Conservation (phyloP, 495 filamentous ascomycete genomes). For the Tuber aestivum region DNA sequence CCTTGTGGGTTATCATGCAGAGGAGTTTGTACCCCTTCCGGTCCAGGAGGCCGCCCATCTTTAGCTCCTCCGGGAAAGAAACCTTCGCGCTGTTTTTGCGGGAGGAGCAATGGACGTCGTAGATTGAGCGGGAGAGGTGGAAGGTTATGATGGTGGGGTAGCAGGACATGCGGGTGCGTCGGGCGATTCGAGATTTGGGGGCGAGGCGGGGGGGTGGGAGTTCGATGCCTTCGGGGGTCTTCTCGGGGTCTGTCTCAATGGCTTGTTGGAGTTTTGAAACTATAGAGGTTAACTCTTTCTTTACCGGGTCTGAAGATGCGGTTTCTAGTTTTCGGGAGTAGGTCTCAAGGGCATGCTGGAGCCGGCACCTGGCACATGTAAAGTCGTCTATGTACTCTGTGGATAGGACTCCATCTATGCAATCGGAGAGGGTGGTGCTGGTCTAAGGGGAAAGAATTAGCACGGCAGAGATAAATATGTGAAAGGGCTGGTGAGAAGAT, state of each 20-base stretch:
- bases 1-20: slow-evolving; percentile 86
- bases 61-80: slow-evolving; percentile 75
- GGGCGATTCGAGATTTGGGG: slow-evolving; percentile 76
- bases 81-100: slow-evolving; percentile 94
- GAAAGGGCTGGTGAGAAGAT: slow-evolving; percentile 48
- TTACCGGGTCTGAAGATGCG: slow-evolving; percentile 45
- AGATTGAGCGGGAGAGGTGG: slow-evolving; percentile 89
- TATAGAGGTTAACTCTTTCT: slow-evolving; percentile 51
- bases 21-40: slow-evolving; percentile 77
- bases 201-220: slow-evolving; percentile 68
- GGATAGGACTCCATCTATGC: slow-evolving; percentile 91
- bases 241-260: slow-evolving; percentile 71
- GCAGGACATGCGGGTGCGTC: slow-evolving; percentile 72
- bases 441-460: slow-evolving; percentile 42
- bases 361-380: slow-evolving; percentile 82
- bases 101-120: slow-evolving; percentile 63
- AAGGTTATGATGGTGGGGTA: slow-evolving; percentile 88
- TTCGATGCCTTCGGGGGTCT: slow-evolving; percentile 59
- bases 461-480: slow-evolving; percentile 35
- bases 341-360: slow-evolving; percentile 65
- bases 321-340: slow-evolving; percentile 35
- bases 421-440: slow-evolving; percentile 61
- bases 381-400: slow-evolving; percentile 95
- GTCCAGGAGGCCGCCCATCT: slow-evolving; percentile 71
- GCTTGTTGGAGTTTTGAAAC: slow-evolving; percentile 56